phyloP scores from a whole-genome alignment of 2,329 filamentous ascomycete species.

The Aspergillus novoparasiticus region DNA sequence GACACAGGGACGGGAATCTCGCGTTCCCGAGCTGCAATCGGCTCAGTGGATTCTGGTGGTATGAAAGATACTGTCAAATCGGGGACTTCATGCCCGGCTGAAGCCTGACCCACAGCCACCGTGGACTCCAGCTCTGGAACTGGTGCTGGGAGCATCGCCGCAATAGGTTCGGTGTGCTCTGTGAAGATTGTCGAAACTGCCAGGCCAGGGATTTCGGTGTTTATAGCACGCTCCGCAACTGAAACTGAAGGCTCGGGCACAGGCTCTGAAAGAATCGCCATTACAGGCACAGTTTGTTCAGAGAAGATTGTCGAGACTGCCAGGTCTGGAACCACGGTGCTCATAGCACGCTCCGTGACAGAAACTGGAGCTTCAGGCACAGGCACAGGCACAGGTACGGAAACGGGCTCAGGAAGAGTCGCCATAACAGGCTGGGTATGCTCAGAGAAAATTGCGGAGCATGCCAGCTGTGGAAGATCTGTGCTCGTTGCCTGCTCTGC shows the following conservation, averaged over 20 bases:
- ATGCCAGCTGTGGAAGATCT: conserved; percentile 20
- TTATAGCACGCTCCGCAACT: conserved; percentile 21
- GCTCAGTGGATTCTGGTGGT: conserved; percentile 34
- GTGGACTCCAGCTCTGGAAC: conserved; percentile 21
- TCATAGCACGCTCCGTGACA: background rate
- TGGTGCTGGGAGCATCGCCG: conserved; percentile 21
- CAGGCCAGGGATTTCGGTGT: conserved; percentile 21
- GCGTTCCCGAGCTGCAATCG: conserved; percentile 28
- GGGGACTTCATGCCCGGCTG: conserved; percentile 18
- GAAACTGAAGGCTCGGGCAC: conserved; percentile 18
- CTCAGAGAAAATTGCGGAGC: conserved; percentile 35
- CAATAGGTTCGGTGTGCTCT: conserved; percentile 29
- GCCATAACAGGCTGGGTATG: conserved; percentile 28
- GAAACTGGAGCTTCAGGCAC: background rate
- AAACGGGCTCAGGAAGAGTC: conserved; percentile 18
- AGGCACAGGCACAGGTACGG: conserved; percentile 26
- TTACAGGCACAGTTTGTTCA: conserved; percentile 26
- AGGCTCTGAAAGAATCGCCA: conserved; percentile 24
- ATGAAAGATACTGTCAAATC: conserved; percentile 33
- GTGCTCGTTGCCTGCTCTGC: conserved; percentile 23
- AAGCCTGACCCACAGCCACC: conserved; percentile 16
- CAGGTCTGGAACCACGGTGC: conserved; percentile 22
- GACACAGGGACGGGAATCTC: conserved; percentile 30
- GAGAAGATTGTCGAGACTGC: conserved; percentile 21
- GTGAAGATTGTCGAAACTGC: conserved; percentile 34